Percentiles rank a stretch among this genome's conserved stretches.
phyloP scores from a whole-genome alignment of 164 flowering plant genomes.

The Nymphaea colorata region DNA sequence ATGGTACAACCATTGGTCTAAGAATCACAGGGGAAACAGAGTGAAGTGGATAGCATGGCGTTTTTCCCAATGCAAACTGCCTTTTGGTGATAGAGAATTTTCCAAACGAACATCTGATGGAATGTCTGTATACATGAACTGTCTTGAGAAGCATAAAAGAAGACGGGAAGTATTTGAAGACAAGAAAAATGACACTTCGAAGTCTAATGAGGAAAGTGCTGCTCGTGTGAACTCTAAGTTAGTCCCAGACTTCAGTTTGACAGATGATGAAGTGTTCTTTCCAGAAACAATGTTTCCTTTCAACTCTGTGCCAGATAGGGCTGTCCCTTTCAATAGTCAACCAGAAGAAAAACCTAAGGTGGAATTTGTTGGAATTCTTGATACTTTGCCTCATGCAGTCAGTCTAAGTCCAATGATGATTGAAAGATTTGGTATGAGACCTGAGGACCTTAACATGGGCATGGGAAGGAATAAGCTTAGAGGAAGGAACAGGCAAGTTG shows the following conservation, averaged over 20 bases:
- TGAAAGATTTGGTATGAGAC: constrained; percentile 85
- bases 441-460: constrained; percentile 57
- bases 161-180: constrained; percentile 58
- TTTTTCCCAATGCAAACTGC: constrained; percentile 24
- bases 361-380: constrained; percentile 70
- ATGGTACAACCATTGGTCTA: constrained; percentile 76
- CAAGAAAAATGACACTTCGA: constrained; percentile 23
- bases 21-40: constrained; percentile 46
- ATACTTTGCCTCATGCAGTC: constrained; percentile 54
- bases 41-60: constrained; percentile 3
- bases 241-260: constrained; percentile 3
- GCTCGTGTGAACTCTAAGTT: constrained; percentile 14
- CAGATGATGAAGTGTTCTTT: constrained; percentile 52
- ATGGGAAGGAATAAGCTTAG: constrained; percentile 41
- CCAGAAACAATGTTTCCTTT: constrained; percentile 73
- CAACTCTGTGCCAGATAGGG: constrained; percentile 85
- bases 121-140: constrained; percentile 60
- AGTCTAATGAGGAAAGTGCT: constrained; percentile 24
- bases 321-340: constrained; percentile 32
- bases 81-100: constrained; percentile 39
- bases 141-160: constrained; percentile 61
- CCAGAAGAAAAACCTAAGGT: constrained; percentile 31
- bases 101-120: constrained; percentile 71
- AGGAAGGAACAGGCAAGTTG: constrained; percentile 39
- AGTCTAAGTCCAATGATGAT: constrained; percentile 72